These are phyloP conservation scores for Tephrocybe sp. DNA, from an alignment of 768 basidiomycete species.

Conservation along the genomic window DNA sequence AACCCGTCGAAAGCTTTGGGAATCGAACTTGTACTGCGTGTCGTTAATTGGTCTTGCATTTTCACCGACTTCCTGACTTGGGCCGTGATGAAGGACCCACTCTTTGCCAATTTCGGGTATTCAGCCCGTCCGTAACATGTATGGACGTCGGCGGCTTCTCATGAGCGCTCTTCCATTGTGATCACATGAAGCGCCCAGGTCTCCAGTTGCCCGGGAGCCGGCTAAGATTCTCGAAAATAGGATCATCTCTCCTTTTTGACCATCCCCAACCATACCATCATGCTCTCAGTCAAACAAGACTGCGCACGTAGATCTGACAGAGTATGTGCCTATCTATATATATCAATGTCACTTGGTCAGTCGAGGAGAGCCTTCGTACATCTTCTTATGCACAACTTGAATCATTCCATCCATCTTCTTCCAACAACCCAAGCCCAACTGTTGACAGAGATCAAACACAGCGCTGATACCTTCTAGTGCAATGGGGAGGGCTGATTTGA, in stretches of 20 bases:
- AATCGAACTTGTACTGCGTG: background rate
- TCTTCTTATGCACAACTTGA: too few relatives aligned
- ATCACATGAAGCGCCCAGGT: slow-evolving; percentile 5
- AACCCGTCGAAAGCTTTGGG: background rate
- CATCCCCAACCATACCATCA: background rate
- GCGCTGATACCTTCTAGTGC: background rate
- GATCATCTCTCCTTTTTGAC: background rate
- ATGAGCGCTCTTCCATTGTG: slow-evolving; percentile 1
- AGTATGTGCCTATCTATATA: background rate
- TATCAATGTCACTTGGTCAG: background rate
- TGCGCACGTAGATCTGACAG: slow-evolving; percentile 8
- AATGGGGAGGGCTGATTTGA: background rate
- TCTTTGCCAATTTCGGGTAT: background rate
- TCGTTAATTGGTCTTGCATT: too few relatives aligned
- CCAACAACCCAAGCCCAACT: too few relatives aligned
- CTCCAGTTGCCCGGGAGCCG: background rate
- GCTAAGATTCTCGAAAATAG: background rate
- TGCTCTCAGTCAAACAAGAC: background rate
- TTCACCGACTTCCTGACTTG: too few relatives aligned
- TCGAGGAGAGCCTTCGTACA: background rate
- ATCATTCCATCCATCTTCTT: too few relatives aligned
- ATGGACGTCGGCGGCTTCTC: background rate
- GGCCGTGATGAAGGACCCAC: too few relatives aligned
- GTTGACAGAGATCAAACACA: too few relatives aligned
- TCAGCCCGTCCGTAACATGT: background rate